Base-by-base conservation (phyloP, 108 stramenopile genomes). In the Skeletonema grethae region DNA sequence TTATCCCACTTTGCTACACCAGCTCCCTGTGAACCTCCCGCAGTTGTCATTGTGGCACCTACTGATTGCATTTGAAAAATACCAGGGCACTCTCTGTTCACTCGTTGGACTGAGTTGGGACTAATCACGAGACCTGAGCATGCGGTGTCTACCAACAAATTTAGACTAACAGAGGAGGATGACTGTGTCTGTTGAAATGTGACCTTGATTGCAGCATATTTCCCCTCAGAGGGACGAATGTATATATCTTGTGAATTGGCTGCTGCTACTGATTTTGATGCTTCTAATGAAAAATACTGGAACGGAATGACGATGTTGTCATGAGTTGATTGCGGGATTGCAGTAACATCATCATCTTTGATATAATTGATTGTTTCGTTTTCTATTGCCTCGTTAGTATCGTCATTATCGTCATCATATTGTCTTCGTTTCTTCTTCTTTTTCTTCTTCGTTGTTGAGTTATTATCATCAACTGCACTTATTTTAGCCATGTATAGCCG, bases 101-200 rank as follows among this genome's bases (percentile, higher is more conserved):
- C 68, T 15, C 76, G 73, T 12, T 53, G 20, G 12, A 91, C 81
- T 1, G 80, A 77, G 1, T 75, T 75, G 20, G 92, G 88, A 15
- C 85, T 76, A 10, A 94, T 61, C 2, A 94, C 86, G 7, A 90
- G 57, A 6, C 92, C 92, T 15, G 86, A 84, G 71, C 90, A 90
- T 8, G 92, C 92, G n/a, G 92, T 94, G 65, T 94, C 92, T 30
- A 94, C 76, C 20, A 93, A 53, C n/a, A 93, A 59, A 34, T 76
- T 77, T 8, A 87, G 65, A 24, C 48, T 39, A 18, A 64, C 67
- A n/a, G 39, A 15, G 10, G 18, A 53, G 55, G 57, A 63, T 39
- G 57, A 63, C 24, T 64, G 48, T 29, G 35, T 45, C 18, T 63
- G 60, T 16, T 70, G 62, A 58, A 67, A 62, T n/a, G 53, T 24